Conservation (phyloP, 305 asterid genomes). For the Solanum hybrid region DNA sequence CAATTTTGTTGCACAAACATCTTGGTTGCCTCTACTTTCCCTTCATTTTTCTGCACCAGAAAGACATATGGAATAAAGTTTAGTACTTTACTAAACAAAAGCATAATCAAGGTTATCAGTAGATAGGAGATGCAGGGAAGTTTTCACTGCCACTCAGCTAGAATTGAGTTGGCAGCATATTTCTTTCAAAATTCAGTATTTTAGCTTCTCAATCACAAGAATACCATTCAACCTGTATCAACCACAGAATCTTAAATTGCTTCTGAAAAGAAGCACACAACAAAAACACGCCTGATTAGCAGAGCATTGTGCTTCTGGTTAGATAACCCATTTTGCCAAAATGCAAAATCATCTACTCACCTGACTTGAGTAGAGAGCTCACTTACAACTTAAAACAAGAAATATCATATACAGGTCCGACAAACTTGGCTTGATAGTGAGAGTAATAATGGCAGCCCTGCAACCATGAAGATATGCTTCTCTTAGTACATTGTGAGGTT, state of each 20-base stretch:
- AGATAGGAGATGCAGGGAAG: not conserved
- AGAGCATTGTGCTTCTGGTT: not conserved
- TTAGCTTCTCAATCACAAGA: not conserved
- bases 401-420: not conserved
- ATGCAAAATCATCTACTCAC: not conserved
- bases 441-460: constrained; percentile 3
- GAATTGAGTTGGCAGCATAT: not conserved
- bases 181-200: not conserved
- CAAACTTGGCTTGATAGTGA: not conserved
- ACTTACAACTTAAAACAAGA: not conserved
- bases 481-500: not conserved
- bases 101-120: not conserved
- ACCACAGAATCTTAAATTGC: not conserved
- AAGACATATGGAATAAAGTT: not conserved
- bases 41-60: not conserved
- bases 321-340: not conserved
- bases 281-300: not conserved
- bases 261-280: not conserved
- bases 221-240: not conserved
- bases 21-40: not conserved
- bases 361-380: not conserved
- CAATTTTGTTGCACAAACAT: not conserved
- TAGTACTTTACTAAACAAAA: not conserved
- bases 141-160: not conserved
- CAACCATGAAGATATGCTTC: not conserved